Evolutionary conservation across 2,329 filamentous ascomycete genomes (phyloP), one percentile per base, ranked within the genome.

Genomic region (Clonostachys chloroleuca): DNA sequence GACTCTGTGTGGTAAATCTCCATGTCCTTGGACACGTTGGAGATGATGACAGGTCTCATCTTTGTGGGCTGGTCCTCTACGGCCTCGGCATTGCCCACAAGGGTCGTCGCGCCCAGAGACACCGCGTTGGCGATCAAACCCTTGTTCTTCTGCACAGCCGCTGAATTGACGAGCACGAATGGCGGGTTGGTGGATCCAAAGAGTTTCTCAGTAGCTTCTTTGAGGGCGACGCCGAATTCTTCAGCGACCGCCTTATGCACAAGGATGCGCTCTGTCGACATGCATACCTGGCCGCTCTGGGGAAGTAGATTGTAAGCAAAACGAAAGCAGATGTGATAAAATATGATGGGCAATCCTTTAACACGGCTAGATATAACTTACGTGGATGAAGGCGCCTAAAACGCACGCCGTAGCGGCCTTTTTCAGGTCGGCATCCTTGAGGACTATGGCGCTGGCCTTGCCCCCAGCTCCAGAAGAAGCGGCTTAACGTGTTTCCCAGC

Each of bases 391-490:
- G 0, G 87, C 74, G 5, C 89, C 89, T 2, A 86, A 62, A 0
- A 81, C 81, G 55, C 85, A 88, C 56, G 83, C 78, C 12, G 73
- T 63, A 0, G 87, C 90, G 0, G 90, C 89, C 20, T 80, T 73
- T 33, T 86, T 76, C 39, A 95, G 61, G 58, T 95, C 80, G 13
- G 90, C 89, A 63, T 95, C 90, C 44, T 88, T 84, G 63, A 87
- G 82, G 1, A 95, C 83, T 50, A 95, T 85, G 3, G 87, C 83
- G 0, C 83, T 82, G 1, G 87, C 86, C 64, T 95, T 95, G 42
- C 90, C 90, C 91, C 90, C 1, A 95, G 73, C 64, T 95, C 90
- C 57, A 95, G 77, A 2, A 95, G 70, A 1, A 87, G 77, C 0
- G 89, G 89, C 72, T 95, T 95, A 39, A 94, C 73, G 56, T 86